Conservation (phyloP, 495 filamentous ascomycete genomes). For the Clavariopsis aquatica region DNA sequence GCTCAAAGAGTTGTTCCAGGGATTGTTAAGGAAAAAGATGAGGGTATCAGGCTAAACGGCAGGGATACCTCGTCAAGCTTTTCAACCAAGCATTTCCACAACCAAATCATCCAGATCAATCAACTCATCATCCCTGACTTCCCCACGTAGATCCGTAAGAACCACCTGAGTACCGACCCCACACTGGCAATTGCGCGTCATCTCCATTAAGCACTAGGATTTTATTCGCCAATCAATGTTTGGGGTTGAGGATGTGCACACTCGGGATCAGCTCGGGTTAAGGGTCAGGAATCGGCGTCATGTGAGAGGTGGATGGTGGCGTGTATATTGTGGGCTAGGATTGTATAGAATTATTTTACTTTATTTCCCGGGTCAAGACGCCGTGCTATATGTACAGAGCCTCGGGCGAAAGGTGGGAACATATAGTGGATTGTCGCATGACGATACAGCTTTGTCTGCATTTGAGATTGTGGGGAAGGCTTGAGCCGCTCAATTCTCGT, state of each 20-base stretch:
- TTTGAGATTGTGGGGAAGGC: constrained; percentile 1
- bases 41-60: constrained; percentile 16
- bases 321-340: background rate
- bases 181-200: background rate
- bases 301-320: background rate
- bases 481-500: background rate
- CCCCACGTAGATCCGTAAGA: constrained; percentile 17
- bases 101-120: constrained; percentile 8
- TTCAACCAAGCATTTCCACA: constrained; percentile 23
- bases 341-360: background rate
- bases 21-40: background rate
- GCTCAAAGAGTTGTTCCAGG: background rate
- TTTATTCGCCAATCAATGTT: background rate
- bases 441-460: background rate
- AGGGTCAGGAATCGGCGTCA: background rate
- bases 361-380: background rate
- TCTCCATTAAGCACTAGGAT: background rate
- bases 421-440: constrained; percentile 10
- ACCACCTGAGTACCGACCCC: background rate
- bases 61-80: constrained; percentile 26
- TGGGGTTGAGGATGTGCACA: background rate
- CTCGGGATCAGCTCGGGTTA: background rate
- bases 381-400: constrained; percentile 4
- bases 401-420: constrained; percentile 16
- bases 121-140: background rate